These are phyloP conservation scores for Mycena rebaudengoi DNA, from an alignment of 768 basidiomycete species.

Conservation along the genomic window DNA sequence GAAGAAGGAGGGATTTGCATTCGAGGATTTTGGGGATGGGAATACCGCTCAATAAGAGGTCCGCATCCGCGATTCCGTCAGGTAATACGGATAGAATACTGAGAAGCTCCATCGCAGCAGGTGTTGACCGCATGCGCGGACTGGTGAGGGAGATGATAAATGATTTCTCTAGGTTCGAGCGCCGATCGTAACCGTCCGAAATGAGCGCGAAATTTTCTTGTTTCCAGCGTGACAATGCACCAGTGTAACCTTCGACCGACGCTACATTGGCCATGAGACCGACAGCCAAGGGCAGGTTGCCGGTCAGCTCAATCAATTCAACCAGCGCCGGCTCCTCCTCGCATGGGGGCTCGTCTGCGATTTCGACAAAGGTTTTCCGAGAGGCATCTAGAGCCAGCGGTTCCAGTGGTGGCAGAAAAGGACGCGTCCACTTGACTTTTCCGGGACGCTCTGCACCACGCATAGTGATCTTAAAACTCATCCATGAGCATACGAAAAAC, in stretches of 20 bases:
- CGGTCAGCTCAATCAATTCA: slow-evolving; percentile 1
- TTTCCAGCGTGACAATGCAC: not conserved
- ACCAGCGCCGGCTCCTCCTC: not conserved
- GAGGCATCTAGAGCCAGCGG: not conserved
- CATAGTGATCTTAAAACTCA: slow-evolving; percentile 11
- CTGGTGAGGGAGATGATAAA: slow-evolving; percentile 8
- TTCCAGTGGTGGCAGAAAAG: not conserved
- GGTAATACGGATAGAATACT: no score
- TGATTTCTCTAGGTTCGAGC: slow-evolving; percentile 7
- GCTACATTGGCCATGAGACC: not conserved
- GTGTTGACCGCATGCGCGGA: no score
- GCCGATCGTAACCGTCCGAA: not conserved
- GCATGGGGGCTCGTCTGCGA: not conserved
- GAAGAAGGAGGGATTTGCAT: no score
- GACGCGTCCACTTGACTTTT: not conserved
- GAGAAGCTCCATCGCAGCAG: no score
- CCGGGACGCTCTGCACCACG: slow-evolving; percentile 1
- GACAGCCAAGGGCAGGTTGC: slow-evolving; percentile 3
- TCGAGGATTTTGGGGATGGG: no score
- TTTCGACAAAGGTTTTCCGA: slow-evolving; percentile 4
- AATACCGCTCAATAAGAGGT: no score
- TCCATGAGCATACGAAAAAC: not conserved
- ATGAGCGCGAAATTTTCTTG: not conserved
- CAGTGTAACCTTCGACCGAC: not conserved
- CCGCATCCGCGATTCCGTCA: no score